phyloP scores from a whole-genome alignment of 257 asterid genomes.

The Plectranthus barbatus region DNA sequence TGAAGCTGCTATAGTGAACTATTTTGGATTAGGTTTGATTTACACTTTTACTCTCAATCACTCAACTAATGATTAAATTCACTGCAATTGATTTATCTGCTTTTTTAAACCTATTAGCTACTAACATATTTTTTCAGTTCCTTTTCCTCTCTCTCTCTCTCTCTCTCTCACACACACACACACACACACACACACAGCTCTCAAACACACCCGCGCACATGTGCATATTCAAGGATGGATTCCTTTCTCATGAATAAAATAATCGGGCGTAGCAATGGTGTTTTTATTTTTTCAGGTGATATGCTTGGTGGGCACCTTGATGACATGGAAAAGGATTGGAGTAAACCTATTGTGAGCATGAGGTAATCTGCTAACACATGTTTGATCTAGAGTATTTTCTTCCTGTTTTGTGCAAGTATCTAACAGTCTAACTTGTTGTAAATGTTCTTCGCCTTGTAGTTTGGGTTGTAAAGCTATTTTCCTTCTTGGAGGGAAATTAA shows the following conservation, averaged over 20 bases:
- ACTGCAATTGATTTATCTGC: neutral
- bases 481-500: slow-evolving; percentile 85
- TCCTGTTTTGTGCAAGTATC: neutral
- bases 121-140: neutral
- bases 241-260: neutral
- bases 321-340: slow-evolving; percentile 99
- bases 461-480: slow-evolving; percentile 96
- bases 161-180: neutral
- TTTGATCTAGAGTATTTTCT: neutral
- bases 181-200: too few species aligned
- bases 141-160: neutral
- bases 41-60: slow-evolving; percentile 1
- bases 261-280: neutral
- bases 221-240: too few species aligned
- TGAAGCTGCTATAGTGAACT: slow-evolving; percentile 96
- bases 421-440: neutral
- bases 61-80: neutral
- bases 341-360: slow-evolving; percentile 95
- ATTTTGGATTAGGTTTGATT: slow-evolving; percentile 62
- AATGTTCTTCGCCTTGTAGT: slow-evolving; percentile 26
- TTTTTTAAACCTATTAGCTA: neutral
- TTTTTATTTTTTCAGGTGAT: slow-evolving; percentile 46
- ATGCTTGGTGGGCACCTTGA: slow-evolving; percentile 98
- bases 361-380: slow-evolving; percentile 38
- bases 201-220: too few species aligned